Evolutionary conservation across 805 yeast genomes (phyloP).

Genomic region (Candida taoyuanica): DNA sequence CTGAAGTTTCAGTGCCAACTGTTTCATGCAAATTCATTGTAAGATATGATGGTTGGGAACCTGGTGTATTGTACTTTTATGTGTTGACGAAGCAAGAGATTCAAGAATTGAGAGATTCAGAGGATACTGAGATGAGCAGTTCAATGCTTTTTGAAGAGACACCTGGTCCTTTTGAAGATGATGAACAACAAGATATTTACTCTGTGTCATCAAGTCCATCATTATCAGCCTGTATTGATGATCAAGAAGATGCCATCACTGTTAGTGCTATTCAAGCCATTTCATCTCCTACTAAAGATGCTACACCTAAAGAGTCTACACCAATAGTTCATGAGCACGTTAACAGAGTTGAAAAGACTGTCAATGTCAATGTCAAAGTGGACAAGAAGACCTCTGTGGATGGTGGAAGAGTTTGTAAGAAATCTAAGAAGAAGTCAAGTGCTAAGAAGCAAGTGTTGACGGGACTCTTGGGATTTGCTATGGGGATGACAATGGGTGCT

Average conservation of each 20-base stretch:
- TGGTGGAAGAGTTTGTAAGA: conserved; percentile 2
- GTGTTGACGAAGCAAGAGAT: conserved; percentile 5
- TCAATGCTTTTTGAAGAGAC: too few species aligned
- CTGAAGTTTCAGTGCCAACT: neutral
- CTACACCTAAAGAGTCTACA: too few species aligned
- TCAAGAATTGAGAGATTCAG: neutral
- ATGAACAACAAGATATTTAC: too few species aligned
- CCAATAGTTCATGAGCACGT: neutral
- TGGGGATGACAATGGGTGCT: conserved; percentile 17
- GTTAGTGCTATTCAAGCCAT: too few species aligned
- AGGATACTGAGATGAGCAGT: neutral
- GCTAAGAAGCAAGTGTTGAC: conserved; percentile 1
- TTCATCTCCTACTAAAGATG: too few species aligned
- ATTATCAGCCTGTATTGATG: too few species aligned
- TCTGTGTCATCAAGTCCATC: too few species aligned
- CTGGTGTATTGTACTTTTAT: conserved; percentile 1
- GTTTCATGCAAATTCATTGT: conserved; percentile 6
- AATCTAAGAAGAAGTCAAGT: conserved; percentile 1
- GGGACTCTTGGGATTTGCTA: conserved; percentile 12
- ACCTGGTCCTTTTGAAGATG: neutral
- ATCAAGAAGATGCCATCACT: too few species aligned
- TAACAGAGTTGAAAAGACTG: neutral
- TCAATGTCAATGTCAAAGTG: neutral
- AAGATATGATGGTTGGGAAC: conserved; percentile 3
- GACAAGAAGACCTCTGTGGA: neutral